Percentiles rank a stretch among this genome's conserved stretches.
Evolutionary conservation across 495 filamentous ascomycete genomes (phyloP).

Genomic region (Xylaria acuta): DNA sequence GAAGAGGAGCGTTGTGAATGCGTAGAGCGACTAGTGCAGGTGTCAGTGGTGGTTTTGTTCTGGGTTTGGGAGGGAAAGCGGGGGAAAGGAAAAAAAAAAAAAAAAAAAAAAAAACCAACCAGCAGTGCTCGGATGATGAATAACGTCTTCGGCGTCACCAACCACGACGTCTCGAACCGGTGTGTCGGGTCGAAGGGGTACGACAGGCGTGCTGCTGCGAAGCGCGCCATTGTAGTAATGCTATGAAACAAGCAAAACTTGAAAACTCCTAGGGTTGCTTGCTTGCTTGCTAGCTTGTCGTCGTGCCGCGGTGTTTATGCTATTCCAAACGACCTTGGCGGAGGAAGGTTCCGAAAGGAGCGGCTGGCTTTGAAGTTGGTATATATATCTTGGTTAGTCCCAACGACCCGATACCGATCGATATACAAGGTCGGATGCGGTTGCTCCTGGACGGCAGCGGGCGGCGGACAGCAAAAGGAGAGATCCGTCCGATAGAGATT

Average conservation of each 20-base stretch:
- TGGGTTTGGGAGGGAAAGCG: no score
- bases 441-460: background rate
- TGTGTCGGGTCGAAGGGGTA: constrained; percentile 56
- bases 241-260: no score
- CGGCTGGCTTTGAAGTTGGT: no score
- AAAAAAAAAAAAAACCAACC: constrained; percentile 47
- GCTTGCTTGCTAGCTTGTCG: no score
- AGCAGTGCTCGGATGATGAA: constrained; percentile 64
- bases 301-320: no score
- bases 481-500: background rate
- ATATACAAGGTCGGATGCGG: background rate
- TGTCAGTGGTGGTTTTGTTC: no score
- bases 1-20: constrained; percentile 73
- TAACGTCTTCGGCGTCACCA: constrained; percentile 68
- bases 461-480: background rate
- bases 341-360: no score
- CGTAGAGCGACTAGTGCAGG: constrained; percentile 62
- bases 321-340: no score
- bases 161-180: constrained; percentile 78
- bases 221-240: background rate
- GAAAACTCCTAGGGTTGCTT: background rate
- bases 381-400: no score
- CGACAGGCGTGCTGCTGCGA: background rate
- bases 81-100: no score
- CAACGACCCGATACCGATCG: background rate